Evolutionary conservation across 164 flowering plant species (phyloP).

Genomic region (Vitis amurensis): DNA sequence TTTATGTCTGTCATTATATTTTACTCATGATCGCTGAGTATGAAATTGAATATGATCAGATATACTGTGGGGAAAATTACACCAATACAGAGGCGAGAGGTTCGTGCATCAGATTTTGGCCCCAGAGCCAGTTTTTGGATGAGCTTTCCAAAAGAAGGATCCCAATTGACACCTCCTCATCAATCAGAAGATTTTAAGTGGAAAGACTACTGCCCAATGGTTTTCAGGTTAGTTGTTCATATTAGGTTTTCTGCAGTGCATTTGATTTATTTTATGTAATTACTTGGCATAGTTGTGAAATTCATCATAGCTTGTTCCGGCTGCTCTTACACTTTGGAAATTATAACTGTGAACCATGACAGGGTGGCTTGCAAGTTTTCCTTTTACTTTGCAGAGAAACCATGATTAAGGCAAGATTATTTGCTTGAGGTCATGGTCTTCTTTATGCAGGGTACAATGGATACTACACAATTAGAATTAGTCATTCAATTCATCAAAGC

Average conservation of each 20-base stretch:
- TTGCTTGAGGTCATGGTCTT: too few species aligned
- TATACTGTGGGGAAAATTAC: slow-evolving; percentile 98
- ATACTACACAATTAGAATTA: too few species aligned
- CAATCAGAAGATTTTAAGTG: slow-evolving; percentile 91
- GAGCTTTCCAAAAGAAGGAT: slow-evolving; percentile 91
- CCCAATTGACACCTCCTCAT: slow-evolving; percentile 89
- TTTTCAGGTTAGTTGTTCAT: slow-evolving; percentile 71
- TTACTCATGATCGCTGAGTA: slow-evolving; percentile 4
- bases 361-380: neutral
- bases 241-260: neutral
- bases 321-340: neutral
- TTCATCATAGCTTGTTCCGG: neutral
- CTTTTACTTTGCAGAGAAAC: neutral
- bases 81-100: slow-evolving; percentile 93
- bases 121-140: slow-evolving; percentile 97
- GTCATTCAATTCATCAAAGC: too few species aligned
- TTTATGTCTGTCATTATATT: neutral
- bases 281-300: neutral
- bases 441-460: too few species aligned
- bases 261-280: neutral
- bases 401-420: neutral
- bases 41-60: slow-evolving; percentile 42
- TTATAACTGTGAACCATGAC: too few species aligned
- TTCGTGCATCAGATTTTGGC: slow-evolving; percentile 86
- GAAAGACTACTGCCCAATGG: slow-evolving; percentile 99